These are phyloP conservation scores for Coemansia sp. DNA, from an alignment of 192 early-diverging fungal species.

Conservation along the genomic window DNA sequence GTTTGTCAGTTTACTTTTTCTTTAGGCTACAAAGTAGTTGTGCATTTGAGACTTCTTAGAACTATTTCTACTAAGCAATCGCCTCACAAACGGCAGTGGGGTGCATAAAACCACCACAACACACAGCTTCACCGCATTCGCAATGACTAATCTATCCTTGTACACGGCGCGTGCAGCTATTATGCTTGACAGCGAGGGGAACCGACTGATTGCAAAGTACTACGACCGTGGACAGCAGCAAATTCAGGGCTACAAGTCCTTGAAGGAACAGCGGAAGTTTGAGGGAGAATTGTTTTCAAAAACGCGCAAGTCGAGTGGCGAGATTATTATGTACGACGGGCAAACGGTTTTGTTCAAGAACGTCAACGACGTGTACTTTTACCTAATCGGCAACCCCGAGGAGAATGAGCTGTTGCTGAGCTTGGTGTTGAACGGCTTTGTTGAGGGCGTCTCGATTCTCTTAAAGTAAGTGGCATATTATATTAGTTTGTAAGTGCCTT, in stretches of 20 bases:
- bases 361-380: constrained; percentile 86
- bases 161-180: constrained; percentile 87
- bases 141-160: constrained; percentile 78
- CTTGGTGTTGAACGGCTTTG: constrained; percentile 73
- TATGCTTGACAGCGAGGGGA: constrained; percentile 89
- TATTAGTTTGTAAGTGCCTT: neutral
- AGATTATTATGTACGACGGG: constrained; percentile 92
- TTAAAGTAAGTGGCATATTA: constrained; percentile 62
- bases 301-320: constrained; percentile 75
- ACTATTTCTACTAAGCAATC: neutral
- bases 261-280: constrained; percentile 87
- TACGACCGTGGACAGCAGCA: constrained; percentile 56
- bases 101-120: neutral
- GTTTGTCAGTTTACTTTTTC: constrained; percentile 2
- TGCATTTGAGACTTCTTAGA: neutral
- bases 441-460: constrained; percentile 81
- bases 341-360: constrained; percentile 86
- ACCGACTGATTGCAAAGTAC: constrained; percentile 92
- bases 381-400: constrained; percentile 84
- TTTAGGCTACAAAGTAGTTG: neutral
- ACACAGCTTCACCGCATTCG: neutral
- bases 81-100: neutral
- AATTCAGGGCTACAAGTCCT: constrained; percentile 32
- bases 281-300: constrained; percentile 91
- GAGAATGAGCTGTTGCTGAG: constrained; percentile 92